Evolutionary conservation across 1,284 basidiomycete genomes (phyloP).

Genomic region (Stygiomarasmius scandens): DNA sequence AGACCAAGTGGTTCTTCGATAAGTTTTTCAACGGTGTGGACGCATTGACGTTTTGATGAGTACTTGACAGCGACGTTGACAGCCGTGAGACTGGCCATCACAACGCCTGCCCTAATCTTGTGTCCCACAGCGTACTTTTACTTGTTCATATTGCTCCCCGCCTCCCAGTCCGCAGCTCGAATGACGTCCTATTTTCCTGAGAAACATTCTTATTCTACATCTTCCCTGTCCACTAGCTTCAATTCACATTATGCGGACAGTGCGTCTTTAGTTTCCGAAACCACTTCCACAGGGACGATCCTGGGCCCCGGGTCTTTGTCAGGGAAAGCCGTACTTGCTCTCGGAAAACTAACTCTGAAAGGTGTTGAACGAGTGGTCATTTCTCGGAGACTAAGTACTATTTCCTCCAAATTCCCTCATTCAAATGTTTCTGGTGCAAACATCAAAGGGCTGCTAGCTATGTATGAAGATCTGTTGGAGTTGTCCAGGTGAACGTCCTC

Average conservation of each 20-base stretch:
- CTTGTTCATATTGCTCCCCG: too few relatives aligned
- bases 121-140: too few relatives aligned
- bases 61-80: too few relatives aligned
- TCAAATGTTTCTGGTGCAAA: background rate
- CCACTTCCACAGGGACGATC: background rate
- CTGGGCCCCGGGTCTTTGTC: slow-evolving; percentile 11
- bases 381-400: slow-evolving; percentile 5
- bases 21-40: too few relatives aligned
- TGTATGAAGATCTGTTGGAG: slow-evolving; percentile 15
- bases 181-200: too few relatives aligned
- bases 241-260: background rate
- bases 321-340: slow-evolving; percentile 6
- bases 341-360: slow-evolving; percentile 13
- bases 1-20: too few relatives aligned
- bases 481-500: slow-evolving; percentile 7
- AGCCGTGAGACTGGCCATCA: too few relatives aligned
- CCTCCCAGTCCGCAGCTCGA: too few relatives aligned
- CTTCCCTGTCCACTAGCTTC: too few relatives aligned
- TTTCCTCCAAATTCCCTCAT: slow-evolving; percentile 3
- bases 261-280: background rate
- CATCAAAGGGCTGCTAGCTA: background rate
- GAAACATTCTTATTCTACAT: too few relatives aligned
- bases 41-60: too few relatives aligned
- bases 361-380: slow-evolving; percentile 11
- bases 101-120: too few relatives aligned